These are phyloP conservation scores for Bipolaris bicolor DNA, from an alignment of 2,329 filamentous ascomycete species.

Conservation along the genomic window DNA sequence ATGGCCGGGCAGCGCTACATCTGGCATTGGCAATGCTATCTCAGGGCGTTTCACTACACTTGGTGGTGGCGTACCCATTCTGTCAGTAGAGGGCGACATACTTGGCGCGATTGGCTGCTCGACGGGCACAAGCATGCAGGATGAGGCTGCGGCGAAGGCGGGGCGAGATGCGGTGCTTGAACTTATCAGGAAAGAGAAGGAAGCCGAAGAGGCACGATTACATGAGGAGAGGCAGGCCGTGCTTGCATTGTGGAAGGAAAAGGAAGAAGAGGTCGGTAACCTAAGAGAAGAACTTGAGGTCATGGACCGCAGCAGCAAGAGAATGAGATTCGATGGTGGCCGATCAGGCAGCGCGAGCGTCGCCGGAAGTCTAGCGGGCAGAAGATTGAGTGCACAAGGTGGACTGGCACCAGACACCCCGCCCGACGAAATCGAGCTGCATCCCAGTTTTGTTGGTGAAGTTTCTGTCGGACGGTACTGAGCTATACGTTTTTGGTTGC, in stretches of 20 bases:
- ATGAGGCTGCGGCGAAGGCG: conserved; percentile 57
- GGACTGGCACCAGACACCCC: conserved; percentile 27
- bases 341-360: conserved; percentile 21
- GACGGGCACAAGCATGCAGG: conserved; percentile 60
- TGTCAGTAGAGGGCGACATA: conserved; percentile 53
- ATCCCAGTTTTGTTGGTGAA: conserved; percentile 31
- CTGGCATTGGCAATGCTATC: conserved; percentile 57
- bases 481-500: background rate
- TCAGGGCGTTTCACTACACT: conserved; percentile 59
- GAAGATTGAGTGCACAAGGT: conserved; percentile 19
- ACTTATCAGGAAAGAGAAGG: conserved; percentile 27
- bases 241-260: conserved; percentile 31
- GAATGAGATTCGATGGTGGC: conserved; percentile 25
- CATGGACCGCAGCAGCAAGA: conserved; percentile 28
- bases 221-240: conserved; percentile 30
- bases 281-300: conserved; percentile 29
- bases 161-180: conserved; percentile 57
- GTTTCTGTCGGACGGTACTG: conserved; percentile 23
- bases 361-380: conserved; percentile 16
- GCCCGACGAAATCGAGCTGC: conserved; percentile 31
- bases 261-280: conserved; percentile 28
- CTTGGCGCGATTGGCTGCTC: conserved; percentile 61
- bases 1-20: conserved; percentile 57
- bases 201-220: conserved; percentile 23
- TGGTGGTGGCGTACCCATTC: conserved; percentile 59